phyloP scores from a whole-genome alignment of 495 filamentous ascomycete species.

The Tuber indicum region DNA sequence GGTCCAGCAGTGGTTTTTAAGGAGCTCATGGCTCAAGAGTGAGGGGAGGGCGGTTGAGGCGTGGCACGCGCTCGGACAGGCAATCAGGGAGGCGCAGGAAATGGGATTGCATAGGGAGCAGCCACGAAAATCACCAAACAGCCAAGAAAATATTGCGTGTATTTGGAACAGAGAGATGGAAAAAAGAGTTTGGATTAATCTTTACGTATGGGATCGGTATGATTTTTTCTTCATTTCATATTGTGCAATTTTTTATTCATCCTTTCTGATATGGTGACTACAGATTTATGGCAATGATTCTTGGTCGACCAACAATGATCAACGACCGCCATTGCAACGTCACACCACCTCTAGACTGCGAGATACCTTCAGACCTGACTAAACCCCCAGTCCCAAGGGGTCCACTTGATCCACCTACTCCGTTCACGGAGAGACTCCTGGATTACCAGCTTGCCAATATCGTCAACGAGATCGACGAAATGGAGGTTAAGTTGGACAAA shows the following conservation, averaged over 20 bases:
- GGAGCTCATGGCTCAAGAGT: constrained; percentile 44
- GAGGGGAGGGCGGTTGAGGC: constrained; percentile 43
- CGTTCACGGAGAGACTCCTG: constrained; percentile 42
- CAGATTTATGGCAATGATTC: constrained; percentile 50
- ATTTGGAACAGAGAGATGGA: constrained; percentile 53
- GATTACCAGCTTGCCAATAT: constrained; percentile 38
- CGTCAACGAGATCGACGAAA: constrained; percentile 40
- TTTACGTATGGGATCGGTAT: constrained; percentile 56
- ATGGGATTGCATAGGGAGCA: constrained; percentile 55
- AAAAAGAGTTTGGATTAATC: constrained; percentile 53
- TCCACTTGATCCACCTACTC: constrained; percentile 43
- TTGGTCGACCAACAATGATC: constrained; percentile 55
- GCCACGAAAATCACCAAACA: constrained; percentile 14
- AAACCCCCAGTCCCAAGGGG: constrained; percentile 41
- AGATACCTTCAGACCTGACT: constrained; percentile 42
- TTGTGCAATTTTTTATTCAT: background rate
- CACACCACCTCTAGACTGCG: constrained; percentile 43
- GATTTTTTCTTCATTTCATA: constrained; percentile 8
- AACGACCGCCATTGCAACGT: constrained; percentile 47
- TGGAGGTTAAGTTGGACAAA: constrained; percentile 34
- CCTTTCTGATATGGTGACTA: constrained; percentile 15
- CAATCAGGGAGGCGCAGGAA: constrained; percentile 58
- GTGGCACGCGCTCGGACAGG: constrained; percentile 56
- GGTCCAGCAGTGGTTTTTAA: constrained; percentile 53
- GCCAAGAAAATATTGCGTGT: constrained; percentile 41